Percentiles rank a stretch among this genome's conserved stretches.
phyloP scores from a whole-genome alignment of 2,329 filamentous ascomycete genomes.

The Diplodia sapinea region DNA sequence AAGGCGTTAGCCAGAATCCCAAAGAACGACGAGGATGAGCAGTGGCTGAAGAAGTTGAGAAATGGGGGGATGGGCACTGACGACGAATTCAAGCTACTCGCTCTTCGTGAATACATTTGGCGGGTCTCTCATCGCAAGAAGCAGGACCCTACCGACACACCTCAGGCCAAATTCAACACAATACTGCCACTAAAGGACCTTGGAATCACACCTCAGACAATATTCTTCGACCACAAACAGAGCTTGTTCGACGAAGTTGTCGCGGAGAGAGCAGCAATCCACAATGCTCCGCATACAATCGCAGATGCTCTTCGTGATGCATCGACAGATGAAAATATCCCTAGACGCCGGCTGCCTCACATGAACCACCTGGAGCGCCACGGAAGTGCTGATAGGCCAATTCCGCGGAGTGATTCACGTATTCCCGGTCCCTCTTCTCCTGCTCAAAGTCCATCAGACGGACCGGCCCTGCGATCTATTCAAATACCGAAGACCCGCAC shows the following conservation, averaged over 20 bases:
- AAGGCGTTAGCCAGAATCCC: slow-evolving; percentile 67
- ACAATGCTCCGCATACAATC: slow-evolving; percentile 71
- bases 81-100: slow-evolving; percentile 88
- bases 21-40: slow-evolving; percentile 90
- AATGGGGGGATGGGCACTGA: slow-evolving; percentile 82
- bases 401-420: slow-evolving; percentile 36
- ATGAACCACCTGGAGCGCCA: slow-evolving; percentile 47
- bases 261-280: slow-evolving; percentile 43
- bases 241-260: slow-evolving; percentile 54
- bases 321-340: slow-evolving; percentile 73
- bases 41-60: slow-evolving; percentile 84
- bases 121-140: slow-evolving; percentile 75
- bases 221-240: slow-evolving; percentile 84
- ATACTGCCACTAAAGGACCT: slow-evolving; percentile 77
- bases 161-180: slow-evolving; percentile 61
- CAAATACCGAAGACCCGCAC: slow-evolving; percentile 37
- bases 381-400: neutral
- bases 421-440: slow-evolving; percentile 38
- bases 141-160: slow-evolving; percentile 52
- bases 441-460: slow-evolving; percentile 23
- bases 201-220: slow-evolving; percentile 81
- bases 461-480: slow-evolving; percentile 42
- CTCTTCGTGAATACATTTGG: slow-evolving; percentile 90
- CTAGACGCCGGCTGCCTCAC: slow-evolving; percentile 51
- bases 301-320: slow-evolving; percentile 90